Conservation (phyloP, 305 asterid species). For the Fraxinus greggii region DNA sequence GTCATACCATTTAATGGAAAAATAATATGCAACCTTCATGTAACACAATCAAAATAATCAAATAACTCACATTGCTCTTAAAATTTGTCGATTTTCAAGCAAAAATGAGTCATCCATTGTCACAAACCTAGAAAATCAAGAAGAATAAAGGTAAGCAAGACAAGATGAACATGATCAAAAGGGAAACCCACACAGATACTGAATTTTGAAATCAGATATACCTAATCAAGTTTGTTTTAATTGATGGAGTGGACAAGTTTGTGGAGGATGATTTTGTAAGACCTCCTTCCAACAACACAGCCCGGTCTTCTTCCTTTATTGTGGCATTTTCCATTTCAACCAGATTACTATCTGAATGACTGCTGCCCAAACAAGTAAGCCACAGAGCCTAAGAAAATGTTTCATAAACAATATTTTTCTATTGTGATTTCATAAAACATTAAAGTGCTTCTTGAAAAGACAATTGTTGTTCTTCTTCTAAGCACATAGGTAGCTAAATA, state of each 20-base stretch:
- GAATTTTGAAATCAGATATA: constrained; percentile 27
- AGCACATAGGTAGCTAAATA: background rate
- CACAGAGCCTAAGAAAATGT: constrained; percentile 18
- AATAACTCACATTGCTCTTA: constrained; percentile 76
- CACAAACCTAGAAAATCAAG: constrained; percentile 55
- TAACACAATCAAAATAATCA: constrained; percentile 14
- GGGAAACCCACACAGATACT: constrained; percentile 8
- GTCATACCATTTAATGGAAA: constrained; percentile 18
- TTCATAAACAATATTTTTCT: background rate
- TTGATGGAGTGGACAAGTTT: constrained; percentile 48
- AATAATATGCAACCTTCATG: constrained; percentile 17
- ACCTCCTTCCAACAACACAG: constrained; percentile 71
- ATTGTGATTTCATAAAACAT: background rate
- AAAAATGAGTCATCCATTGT: constrained; percentile 85
- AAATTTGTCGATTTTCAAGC: constrained; percentile 73
- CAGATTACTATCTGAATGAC: constrained; percentile 85
- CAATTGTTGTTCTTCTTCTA: background rate
- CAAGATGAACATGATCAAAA: constrained; percentile 12
- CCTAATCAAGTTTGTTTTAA: constrained; percentile 72
- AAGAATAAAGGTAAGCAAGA: constrained; percentile 16
- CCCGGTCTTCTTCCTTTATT: background rate
- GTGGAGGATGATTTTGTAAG: constrained; percentile 59
- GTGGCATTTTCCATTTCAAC: constrained; percentile 43
- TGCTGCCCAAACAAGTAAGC: constrained; percentile 31
- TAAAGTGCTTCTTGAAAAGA: background rate